Base-by-base conservation (phyloP, 2,329 filamentous ascomycete genomes). In the Ceratocystis harringtonii region DNA sequence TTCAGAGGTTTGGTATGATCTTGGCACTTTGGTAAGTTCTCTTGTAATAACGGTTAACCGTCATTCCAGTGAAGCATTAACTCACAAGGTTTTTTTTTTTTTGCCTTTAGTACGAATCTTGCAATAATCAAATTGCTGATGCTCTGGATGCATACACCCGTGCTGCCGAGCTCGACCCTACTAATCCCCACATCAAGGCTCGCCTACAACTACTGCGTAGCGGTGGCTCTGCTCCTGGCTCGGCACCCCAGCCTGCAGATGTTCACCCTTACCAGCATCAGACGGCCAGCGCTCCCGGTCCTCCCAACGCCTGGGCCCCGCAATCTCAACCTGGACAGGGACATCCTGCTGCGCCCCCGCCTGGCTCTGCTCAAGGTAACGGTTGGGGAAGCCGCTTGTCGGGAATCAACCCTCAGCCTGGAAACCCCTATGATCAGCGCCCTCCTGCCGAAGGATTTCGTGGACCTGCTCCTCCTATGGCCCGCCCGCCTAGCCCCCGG, bases 1-100 rank as follows among this genome's bases (percentile, higher is more conserved):
- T 69, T 96, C 92, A 1, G 94, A 99, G 75, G 94, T 99, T 63
- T 99, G 94, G 94, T 99, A 97, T 75, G 94, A 99, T 75, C 80
- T 99, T 48, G 94, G 94, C 68, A 99, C 94, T 71, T 73, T 99
- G 79, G 90, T 95, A 83, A 80, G 88, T 82, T 41, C 68, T 72
- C 68, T 71, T 61, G 65, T 30, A 41, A 15, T 41, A 41, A 41
- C 67, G 44, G 62, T n/a, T 48, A 19, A 3, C 45, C 19, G 10
- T 61, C 57, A 43, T 22, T 15, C 36, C 4, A 5, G 3, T 5
- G 30, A 48, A 63, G 63, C 74, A 79, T 69, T 79, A 72, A 58
- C 25, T 45, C 63, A 32, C 19, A n/a, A 41, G 22, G 22, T 25
- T 25, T 25, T 1, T 41, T 41, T 12, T 12, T 12, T 4, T 36